A percentile compares a stretch with the other conserved stretches of the same genome.
These are phyloP conservation scores for Cercospora sp. DNA, from an alignment of 2,329 filamentous ascomycete genomes.

Conservation along the genomic window DNA sequence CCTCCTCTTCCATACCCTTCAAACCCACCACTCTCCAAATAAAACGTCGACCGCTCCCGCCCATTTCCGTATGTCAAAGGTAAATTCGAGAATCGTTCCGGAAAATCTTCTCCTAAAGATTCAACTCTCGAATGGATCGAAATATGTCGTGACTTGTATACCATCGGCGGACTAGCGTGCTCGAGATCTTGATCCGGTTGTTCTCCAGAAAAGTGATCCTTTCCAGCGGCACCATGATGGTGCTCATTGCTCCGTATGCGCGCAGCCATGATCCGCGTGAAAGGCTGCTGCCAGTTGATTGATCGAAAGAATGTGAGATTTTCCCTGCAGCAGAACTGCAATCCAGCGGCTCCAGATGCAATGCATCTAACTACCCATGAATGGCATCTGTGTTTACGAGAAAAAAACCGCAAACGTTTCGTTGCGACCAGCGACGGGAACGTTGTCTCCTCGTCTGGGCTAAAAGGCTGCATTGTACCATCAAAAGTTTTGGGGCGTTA, in stretches of 20 bases:
- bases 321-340: background rate
- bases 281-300: background rate
- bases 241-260: background rate
- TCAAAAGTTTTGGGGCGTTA: background rate
- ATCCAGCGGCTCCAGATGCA: background rate
- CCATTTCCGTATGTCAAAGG: constrained; percentile 31
- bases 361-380: background rate
- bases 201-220: background rate
- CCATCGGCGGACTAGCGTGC: background rate
- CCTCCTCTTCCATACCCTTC: background rate
- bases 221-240: background rate
- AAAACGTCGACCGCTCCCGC: constrained; percentile 29
- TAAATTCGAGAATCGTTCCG: constrained; percentile 29
- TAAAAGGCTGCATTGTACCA: background rate
- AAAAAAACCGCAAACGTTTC: background rate
- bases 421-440: background rate
- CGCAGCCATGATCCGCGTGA: background rate
- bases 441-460: background rate
- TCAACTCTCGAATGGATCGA: constrained; percentile 37
- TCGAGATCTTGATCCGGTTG: background rate
- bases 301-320: background rate
- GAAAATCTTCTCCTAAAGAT: constrained; percentile 27
- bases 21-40: constrained; percentile 14
- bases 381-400: background rate
- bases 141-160: constrained; percentile 39